Base-by-base conservation (phyloP, 208 protist species). In the Acanthamoeba sp. region DNA sequence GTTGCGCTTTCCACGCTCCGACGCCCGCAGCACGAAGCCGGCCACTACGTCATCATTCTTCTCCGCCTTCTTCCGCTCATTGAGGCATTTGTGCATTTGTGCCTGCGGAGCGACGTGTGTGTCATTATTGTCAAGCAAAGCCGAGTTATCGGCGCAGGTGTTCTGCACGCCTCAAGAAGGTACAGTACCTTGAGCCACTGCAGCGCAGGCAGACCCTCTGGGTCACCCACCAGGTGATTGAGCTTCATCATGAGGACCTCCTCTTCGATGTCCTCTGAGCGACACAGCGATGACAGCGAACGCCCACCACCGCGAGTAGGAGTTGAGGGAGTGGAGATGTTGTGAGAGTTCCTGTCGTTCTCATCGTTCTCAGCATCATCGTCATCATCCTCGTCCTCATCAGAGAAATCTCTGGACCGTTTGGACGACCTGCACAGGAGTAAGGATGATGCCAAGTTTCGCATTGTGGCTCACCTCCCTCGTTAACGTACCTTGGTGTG, bases 1-100 rank as follows among this genome's bases (percentile, higher is more conserved):
- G 69, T 78, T 78, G 34, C 36, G 69, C 69, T 78, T 29, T 22
- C 69, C 69, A 78, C 69, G 69, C 5, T 78, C 69, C 69, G 69
- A 78, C 22, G 69, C 69, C 10, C 69, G 69, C 32, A 78, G 69
- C 69, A 40, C 69, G 20, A 78, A 78, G 9, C 69, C 69, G 18
- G 24, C 32, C 69, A 78, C n/a, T 12, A 78, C 69, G 36, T 78
- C 69, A 14, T 78, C 69, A 32, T 78, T 78, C 69, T 78, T 78
- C 69, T 78, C 69, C 9, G 69, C 69, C 69, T 78, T 78, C 36
- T 78, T 78, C 29, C 34, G 9, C 69, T 32, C 69, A 7, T 22
- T 16, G 24, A 78, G 5, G 32, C 69, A 78, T 22, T 78, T 78
- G 1, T 78, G 16, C 36, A 78, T 45, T 42, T 78, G 69, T 0